Base-by-base conservation (phyloP, 176 grass and related monocot species). In the Bonia amplexicaulis region DNA sequence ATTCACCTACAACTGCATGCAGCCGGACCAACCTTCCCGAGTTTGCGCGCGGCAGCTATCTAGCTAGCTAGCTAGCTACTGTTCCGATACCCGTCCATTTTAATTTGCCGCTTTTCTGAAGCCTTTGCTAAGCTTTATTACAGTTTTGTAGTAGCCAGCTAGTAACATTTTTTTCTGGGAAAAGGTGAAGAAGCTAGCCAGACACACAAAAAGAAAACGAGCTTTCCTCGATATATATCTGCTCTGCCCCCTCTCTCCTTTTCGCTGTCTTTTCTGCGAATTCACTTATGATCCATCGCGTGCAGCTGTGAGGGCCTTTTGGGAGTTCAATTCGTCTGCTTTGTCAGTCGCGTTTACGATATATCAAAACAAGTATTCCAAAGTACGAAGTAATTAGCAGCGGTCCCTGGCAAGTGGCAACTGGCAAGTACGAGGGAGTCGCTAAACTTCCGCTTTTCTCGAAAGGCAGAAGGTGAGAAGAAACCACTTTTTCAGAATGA, bases 211-310 rank as follows among this genome's bases (percentile, higher is more conserved):
- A 83, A 71, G 55, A 72, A 71, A n/a, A 6, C 54, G 23, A 46
- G 66, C 55, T 51, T 77, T 66, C 22, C 25, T 52, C 2, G 20
- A 69, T 82, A 40, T 40, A 69, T 68, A 16, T 64, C 54, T n/a
- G 53, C 16, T 80, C 51, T 20, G 2, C 17, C 11, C 11, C 49
- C 47, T 29, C 66, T 69, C 27, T 12, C 69, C 52, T 85, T 85
- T 85, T 17, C 69, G 61, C 33, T 66, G 82, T 81, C 70, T 81
- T 68, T 89, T 76, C 51, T 84, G 80, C 20, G 40, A 69, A 37
- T 14, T 81, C 85, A 15, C 35, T 55, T 13, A 53, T 25, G 11
- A 33, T 25, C 44, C 51, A 78, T 49, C 41, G 16, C 29, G 1
- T n/a, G 39, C 48, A 16, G 49, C 49, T 17, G 51, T 5, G 73